Conservation (phyloP, 208 protist genomes). For the Leishmania gerbilli region DNA sequence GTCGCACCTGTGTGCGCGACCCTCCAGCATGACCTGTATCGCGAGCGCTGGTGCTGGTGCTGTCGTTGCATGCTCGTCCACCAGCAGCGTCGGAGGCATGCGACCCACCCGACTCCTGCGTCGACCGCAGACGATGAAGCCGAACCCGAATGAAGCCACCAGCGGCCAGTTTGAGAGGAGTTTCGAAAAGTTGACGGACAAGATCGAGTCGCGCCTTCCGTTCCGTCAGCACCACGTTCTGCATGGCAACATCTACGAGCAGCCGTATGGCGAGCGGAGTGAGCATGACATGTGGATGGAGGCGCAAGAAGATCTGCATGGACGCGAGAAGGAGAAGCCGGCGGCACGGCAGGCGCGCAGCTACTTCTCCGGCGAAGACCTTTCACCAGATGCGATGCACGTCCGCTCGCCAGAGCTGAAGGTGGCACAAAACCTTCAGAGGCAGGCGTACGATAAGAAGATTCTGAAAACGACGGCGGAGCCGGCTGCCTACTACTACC, state of each 20-base stretch:
- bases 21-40: background rate
- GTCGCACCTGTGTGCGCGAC: background rate
- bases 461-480: slow-evolving; percentile 73
- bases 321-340: slow-evolving; percentile 52
- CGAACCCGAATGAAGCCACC: slow-evolving; percentile 68
- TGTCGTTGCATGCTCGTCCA: background rate
- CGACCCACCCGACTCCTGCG: slow-evolving; percentile 33
- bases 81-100: slow-evolving; percentile 11
- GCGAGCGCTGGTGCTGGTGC: background rate
- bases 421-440: slow-evolving; percentile 57
- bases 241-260: slow-evolving; percentile 68
- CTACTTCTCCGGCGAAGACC: slow-evolving; percentile 73
- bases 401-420: slow-evolving; percentile 70
- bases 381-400: slow-evolving; percentile 55
- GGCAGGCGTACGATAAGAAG: slow-evolving; percentile 59
- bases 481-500: slow-evolving; percentile 77
- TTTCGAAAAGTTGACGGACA: slow-evolving; percentile 80
- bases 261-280: slow-evolving; percentile 59
- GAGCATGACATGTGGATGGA: slow-evolving; percentile 52
- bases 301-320: slow-evolving; percentile 68
- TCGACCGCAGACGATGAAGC: slow-evolving; percentile 73
- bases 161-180: slow-evolving; percentile 78
- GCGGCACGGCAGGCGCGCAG: slow-evolving; percentile 66
- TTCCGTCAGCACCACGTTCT: slow-evolving; percentile 61
- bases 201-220: slow-evolving; percentile 59